These are phyloP conservation scores for Mucor ambiguus DNA, from an alignment of 371 early-diverging fungal species.

Conservation along the genomic window DNA sequence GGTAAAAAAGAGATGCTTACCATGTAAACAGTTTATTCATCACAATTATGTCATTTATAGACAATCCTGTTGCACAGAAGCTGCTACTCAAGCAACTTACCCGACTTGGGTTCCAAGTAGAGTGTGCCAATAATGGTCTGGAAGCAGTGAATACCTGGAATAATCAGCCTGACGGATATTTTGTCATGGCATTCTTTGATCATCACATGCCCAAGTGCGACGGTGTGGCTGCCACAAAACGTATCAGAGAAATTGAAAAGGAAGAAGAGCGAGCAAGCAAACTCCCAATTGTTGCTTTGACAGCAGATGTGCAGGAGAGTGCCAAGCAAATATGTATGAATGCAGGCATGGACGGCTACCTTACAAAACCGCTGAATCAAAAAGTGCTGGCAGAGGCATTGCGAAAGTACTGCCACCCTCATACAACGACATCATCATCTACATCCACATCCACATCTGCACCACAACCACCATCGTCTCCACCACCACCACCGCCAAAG, in stretches of 20 bases:
- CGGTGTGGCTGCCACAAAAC: slow-evolving; percentile 50
- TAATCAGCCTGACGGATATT: slow-evolving; percentile 32
- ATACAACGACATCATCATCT: background rate
- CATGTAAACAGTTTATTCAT: background rate
- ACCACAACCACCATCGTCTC: background rate
- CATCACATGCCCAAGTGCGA: slow-evolving; percentile 58
- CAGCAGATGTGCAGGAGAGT: slow-evolving; percentile 54
- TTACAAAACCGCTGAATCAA: slow-evolving; percentile 49
- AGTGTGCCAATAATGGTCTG: slow-evolving; percentile 49
- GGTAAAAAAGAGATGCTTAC: slow-evolving; percentile 20
- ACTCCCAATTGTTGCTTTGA: slow-evolving; percentile 41
- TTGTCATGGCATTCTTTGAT: slow-evolving; percentile 47
- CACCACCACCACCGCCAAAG: background rate
- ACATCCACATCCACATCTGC: background rate
- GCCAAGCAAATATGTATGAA: slow-evolving; percentile 50
- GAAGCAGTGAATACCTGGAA: slow-evolving; percentile 46
- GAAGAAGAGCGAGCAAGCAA: slow-evolving; percentile 9
- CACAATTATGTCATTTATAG: slow-evolving; percentile 23
- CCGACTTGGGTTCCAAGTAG: slow-evolving; percentile 43
- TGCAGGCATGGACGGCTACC: slow-evolving; percentile 53
- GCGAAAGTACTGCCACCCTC: slow-evolving; percentile 23
- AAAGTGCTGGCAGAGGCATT: slow-evolving; percentile 33
- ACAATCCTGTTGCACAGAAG: slow-evolving; percentile 53
- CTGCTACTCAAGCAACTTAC: slow-evolving; percentile 44
- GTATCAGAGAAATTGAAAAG: slow-evolving; percentile 38